Base-by-base conservation (phyloP, 2,329 filamentous ascomycete species). In the Sordariomycetes sp. region DNA sequence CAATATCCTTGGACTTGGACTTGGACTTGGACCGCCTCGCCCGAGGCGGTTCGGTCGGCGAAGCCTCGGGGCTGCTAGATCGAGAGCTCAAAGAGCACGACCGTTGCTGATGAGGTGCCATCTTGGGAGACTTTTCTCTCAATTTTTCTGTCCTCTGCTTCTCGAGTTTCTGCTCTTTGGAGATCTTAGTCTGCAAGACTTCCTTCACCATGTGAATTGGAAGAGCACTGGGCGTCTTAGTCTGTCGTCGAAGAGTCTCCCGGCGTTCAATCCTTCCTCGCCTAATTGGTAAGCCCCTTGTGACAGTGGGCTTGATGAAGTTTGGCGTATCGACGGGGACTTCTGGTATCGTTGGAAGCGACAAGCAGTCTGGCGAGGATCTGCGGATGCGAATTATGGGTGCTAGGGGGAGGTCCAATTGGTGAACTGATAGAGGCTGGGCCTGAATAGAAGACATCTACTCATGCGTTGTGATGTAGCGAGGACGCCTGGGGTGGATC, bases 1-100 rank as follows among this genome's bases (percentile, higher is more conserved):
- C 75, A 42, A 82, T 69, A 3, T 61, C 61, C 42, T 67, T 70
- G 16, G 53, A 32, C 21, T 47, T 59, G 5, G 62, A 52, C 41
- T 63, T 70, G 32, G 59, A 65, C 36, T 61, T 64, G 4, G 54
- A 54, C 5, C 15, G 30, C 11, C 12, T 12, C 12, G 5, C 21
- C 14, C 9, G 8, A 8, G 29, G 29, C 8, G 29, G 18, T 18
- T 16, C 16, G 24, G 17, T 29, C 8, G 33, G 21, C 17, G 23
- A 12, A n/a, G 32, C 32, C n/a, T 19, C 32, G 6, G 32, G 32
- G 32, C 32, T 34, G 24, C 32, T 34, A 11, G 32, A 15, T 19
- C 28, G 27, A 12, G 32, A 34, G 32, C 32, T 34, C 14, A 16
- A 9, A 12, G 31, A 24, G 31, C 31, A 24, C 8, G 10, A 14